These are phyloP conservation scores for Yarrowia osloensis DNA, from an alignment of 805 yeast species.

Conservation along the genomic window DNA sequence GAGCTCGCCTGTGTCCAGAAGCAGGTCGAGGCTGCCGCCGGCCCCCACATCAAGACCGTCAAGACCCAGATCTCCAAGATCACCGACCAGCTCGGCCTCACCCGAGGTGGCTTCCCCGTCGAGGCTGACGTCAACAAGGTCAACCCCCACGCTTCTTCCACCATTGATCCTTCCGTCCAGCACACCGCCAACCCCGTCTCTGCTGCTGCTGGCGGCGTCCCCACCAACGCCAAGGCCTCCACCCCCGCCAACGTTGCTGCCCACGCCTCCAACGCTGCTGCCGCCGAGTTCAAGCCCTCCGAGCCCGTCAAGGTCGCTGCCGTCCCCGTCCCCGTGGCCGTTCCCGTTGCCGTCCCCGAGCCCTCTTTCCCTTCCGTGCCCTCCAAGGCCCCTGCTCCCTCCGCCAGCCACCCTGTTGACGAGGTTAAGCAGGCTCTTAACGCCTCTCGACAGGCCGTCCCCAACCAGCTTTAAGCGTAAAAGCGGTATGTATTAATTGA, in stretches of 20 bases:
- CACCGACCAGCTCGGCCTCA: conserved; percentile 37
- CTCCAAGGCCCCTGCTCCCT: conserved; percentile 13
- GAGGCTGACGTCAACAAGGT: conserved; percentile 35
- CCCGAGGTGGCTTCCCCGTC: conserved; percentile 44
- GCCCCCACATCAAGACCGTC: conserved; percentile 44
- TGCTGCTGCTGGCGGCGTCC: conserved; percentile 30
- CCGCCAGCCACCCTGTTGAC: conserved; percentile 13
- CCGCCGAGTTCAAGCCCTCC: conserved; percentile 13
- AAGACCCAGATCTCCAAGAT: conserved; percentile 36
- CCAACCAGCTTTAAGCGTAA: conserved; percentile 20
- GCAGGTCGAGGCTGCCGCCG: conserved; percentile 41
- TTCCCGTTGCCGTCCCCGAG: conserved; percentile 31
- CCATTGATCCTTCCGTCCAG: conserved; percentile 31
- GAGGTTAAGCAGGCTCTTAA: conserved; percentile 29
- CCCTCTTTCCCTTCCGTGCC: conserved; percentile 24
- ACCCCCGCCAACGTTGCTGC: conserved; percentile 31
- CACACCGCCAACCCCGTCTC: conserved; percentile 32
- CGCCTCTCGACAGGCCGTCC: conserved; percentile 29
- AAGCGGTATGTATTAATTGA: conserved; percentile 11
- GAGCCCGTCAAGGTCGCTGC: conserved; percentile 23
- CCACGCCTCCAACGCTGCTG: conserved; percentile 29
- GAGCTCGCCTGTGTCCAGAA: conserved; percentile 36
- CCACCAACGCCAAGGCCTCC: conserved; percentile 8
- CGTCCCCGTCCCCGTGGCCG: conserved; percentile 22
- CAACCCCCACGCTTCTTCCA: conserved; percentile 35